Evolutionary conservation across 768 basidiomycete species (phyloP).

Genomic region (Tulasnella sp.): DNA sequence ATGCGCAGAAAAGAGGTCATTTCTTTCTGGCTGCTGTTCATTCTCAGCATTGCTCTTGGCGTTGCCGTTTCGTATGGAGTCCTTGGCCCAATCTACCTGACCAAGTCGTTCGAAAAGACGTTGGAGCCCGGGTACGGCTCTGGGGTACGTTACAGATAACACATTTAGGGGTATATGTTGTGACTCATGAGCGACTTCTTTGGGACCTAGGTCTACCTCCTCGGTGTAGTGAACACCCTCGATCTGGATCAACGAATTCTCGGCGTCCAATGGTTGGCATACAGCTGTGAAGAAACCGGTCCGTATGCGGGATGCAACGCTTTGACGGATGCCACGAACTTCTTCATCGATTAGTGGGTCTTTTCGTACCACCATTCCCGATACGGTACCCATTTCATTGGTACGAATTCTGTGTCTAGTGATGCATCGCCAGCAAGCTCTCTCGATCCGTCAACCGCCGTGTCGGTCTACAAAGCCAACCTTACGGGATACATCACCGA

Average conservation of each 20-base stretch:
- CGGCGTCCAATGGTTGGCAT: background rate
- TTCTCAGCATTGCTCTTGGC: background rate
- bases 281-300: slow-evolving; percentile 11
- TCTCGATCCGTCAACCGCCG: background rate
- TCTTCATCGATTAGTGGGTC: background rate
- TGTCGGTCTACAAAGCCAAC: slow-evolving; percentile 7
- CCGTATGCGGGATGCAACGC: slow-evolving; percentile 5
- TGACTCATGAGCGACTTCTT: background rate
- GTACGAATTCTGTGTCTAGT: too few species aligned
- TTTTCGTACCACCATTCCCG: background rate
- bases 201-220: background rate
- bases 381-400: too few species aligned
- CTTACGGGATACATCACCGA: slow-evolving; percentile 9
- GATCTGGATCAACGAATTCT: background rate
- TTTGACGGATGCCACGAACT: background rate
- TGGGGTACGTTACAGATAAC: background rate
- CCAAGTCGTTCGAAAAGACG: background rate
- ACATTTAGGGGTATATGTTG: background rate
- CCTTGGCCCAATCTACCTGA: background rate
- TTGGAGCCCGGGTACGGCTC: slow-evolving; percentile 5
- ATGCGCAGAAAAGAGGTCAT: slow-evolving; percentile 1
- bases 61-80: background rate
- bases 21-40: slow-evolving; percentile 6
- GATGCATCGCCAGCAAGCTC: background rate
- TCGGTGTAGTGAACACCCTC: background rate